phyloP scores from a whole-genome alignment of 2,329 filamentous ascomycete species.

The Colletotrichum scovillei region DNA sequence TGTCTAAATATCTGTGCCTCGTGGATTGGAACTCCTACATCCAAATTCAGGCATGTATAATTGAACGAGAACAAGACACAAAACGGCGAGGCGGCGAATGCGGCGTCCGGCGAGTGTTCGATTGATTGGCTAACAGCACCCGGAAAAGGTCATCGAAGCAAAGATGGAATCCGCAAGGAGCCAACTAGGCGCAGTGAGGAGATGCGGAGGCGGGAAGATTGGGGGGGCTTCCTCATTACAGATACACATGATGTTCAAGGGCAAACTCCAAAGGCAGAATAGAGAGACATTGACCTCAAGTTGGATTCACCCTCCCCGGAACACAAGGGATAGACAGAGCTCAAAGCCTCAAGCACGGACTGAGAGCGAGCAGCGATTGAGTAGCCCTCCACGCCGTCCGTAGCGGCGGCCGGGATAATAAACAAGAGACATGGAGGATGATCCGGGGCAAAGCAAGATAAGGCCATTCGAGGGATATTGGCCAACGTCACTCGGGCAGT shows the following conservation, averaged over 20 bases:
- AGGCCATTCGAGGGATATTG: neutral
- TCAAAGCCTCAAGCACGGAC: slow-evolving; percentile 5
- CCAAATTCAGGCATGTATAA: slow-evolving; percentile 12
- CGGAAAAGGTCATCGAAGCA: neutral
- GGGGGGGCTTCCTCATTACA: slow-evolving; percentile 5
- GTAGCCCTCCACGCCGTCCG: neutral
- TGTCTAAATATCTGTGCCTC: slow-evolving; percentile 12
- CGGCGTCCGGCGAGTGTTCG: slow-evolving; percentile 1
- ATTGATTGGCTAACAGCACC: neutral
- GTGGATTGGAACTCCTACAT: neutral
- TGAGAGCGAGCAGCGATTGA: slow-evolving; percentile 1
- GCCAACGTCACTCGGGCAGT: neutral
- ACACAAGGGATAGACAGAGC: slow-evolving; percentile 7
- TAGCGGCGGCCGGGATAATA: neutral
- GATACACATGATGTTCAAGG: neutral
- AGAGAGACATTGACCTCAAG: neutral
- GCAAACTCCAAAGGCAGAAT: neutral
- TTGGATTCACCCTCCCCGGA: neutral
- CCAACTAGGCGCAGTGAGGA: neutral
- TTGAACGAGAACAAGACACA: slow-evolving; percentile 8
- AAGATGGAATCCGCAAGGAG: slow-evolving; percentile 6
- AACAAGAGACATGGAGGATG: slow-evolving; percentile 14
- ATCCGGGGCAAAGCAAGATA: slow-evolving; percentile 21
- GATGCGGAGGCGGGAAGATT: slow-evolving; percentile 15
- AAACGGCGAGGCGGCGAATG: slow-evolving; percentile 30